Evolutionary conservation across 2,329 filamentous ascomycete species (phyloP).

Genomic region (Talaromyces sp.): DNA sequence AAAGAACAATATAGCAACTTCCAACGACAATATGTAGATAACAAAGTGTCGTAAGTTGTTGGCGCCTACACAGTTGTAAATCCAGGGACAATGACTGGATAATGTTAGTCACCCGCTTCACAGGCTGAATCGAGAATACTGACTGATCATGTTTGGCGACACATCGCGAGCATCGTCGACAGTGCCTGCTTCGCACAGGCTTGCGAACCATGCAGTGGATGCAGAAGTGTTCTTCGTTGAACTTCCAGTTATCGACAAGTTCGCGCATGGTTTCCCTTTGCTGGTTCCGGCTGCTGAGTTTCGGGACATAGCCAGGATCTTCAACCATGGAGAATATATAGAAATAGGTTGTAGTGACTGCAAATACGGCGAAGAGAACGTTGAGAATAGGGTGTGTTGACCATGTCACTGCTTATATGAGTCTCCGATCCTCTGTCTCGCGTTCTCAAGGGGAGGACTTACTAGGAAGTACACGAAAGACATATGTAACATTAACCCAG

Average conservation of each 20-base stretch:
- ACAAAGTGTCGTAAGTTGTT: slow-evolving; percentile 98
- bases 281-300: slow-evolving; percentile 81
- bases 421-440: slow-evolving; percentile 17
- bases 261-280: slow-evolving; percentile 88
- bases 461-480: slow-evolving; percentile 71
- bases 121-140: slow-evolving; percentile 40
- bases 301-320: slow-evolving; percentile 91
- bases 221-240: slow-evolving; percentile 92
- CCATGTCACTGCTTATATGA: slow-evolving; percentile 58
- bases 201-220: slow-evolving; percentile 91
- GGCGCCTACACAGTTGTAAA: slow-evolving; percentile 90
- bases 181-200: slow-evolving; percentile 93
- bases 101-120: slow-evolving; percentile 10
- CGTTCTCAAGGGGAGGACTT: slow-evolving; percentile 29
- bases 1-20: slow-evolving; percentile 69
- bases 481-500: slow-evolving; percentile 72
- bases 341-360: slow-evolving; percentile 73
- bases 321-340: slow-evolving; percentile 80
- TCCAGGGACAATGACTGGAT: slow-evolving; percentile 88
- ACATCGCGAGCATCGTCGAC: slow-evolving; percentile 83
- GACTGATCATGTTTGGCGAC: slow-evolving; percentile 96
- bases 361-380: slow-evolving; percentile 65
- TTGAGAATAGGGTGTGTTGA: slow-evolving; percentile 70
- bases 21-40: slow-evolving; percentile 77
- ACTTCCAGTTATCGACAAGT: slow-evolving; percentile 78